Evolutionary conservation across 257 asterid species (phyloP).

Genomic region (Knoxia roxburghii): DNA sequence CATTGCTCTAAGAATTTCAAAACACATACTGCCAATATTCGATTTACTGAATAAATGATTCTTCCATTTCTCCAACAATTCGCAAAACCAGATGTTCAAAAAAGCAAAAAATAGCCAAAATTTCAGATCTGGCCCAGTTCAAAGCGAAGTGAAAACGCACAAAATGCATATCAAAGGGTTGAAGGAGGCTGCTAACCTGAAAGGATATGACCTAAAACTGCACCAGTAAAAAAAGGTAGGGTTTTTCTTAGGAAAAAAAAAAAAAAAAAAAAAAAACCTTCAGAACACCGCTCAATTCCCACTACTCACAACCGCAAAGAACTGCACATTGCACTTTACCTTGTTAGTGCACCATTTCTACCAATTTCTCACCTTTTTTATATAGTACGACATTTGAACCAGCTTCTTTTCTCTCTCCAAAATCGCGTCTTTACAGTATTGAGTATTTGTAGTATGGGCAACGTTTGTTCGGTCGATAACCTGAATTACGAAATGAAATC

Average conservation of each 20-base stretch:
- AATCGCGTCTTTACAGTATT: slow-evolving; percentile 7
- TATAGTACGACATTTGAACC: not conserved
- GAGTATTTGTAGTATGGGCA: slow-evolving; percentile 5
- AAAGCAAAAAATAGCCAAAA: slow-evolving; percentile 5
- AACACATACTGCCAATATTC: not conserved
- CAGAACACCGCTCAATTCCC: no score
- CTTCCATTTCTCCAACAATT: not conserved
- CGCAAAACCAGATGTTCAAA: not conserved
- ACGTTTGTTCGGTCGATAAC: no score
- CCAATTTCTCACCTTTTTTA: not conserved
- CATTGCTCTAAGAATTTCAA: not conserved
- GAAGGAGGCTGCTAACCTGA: slow-evolving; percentile 10
- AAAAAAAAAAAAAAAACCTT: not conserved
- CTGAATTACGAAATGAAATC: no score
- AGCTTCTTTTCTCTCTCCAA: slow-evolving; percentile 11
- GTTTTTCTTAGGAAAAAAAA: slow-evolving; percentile 7
- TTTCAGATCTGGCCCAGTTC: slow-evolving; percentile 15
- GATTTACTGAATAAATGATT: not conserved
- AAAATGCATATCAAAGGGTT: slow-evolving; percentile 6
- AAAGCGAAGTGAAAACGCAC: slow-evolving; percentile 3
- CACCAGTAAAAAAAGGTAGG: slow-evolving; percentile 13
- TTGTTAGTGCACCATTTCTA: not conserved
- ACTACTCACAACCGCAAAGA: slow-evolving; percentile 7
- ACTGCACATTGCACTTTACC: slow-evolving; percentile 11
- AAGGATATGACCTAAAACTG: slow-evolving; percentile 1